These are phyloP conservation scores for Suhomyces bokatorum DNA, from an alignment of 1,139 yeast genomes.

Conservation along the genomic window DNA sequence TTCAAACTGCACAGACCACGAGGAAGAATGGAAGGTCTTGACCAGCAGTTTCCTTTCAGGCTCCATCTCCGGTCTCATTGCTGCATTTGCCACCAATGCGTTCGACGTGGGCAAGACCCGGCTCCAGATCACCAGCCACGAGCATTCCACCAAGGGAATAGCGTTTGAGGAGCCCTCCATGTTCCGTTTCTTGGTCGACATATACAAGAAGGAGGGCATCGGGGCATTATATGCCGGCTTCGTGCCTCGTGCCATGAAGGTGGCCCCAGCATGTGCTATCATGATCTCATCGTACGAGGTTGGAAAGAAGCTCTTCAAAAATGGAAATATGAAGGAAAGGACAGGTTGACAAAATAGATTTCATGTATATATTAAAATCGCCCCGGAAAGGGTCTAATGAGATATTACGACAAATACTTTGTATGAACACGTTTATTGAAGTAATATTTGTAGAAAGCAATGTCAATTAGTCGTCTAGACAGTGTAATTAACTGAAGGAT, in stretches of 20 bases:
- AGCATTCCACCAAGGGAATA: slow-evolving; percentile 18
- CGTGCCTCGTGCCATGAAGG: slow-evolving; percentile 80
- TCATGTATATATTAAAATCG: not conserved
- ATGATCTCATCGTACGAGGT: slow-evolving; percentile 96
- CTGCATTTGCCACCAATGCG: slow-evolving; percentile 88
- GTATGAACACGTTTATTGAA: too few species aligned
- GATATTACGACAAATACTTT: too few species aligned
- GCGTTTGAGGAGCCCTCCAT: slow-evolving; percentile 45
- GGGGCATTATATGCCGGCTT: slow-evolving; percentile 81
- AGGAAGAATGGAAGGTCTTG: slow-evolving; percentile 57
- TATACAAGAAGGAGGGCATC: slow-evolving; percentile 70
- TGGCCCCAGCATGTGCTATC: slow-evolving; percentile 97
- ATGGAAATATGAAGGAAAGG: slow-evolving; percentile 16
- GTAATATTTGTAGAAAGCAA: too few species aligned
- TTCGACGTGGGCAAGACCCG: slow-evolving; percentile 97
- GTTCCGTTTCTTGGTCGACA: slow-evolving; percentile 63
- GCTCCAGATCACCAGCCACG: slow-evolving; percentile 60
- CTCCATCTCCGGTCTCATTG: slow-evolving; percentile 77
- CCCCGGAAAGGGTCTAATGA: too few species aligned
- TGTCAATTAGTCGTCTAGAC: too few species aligned
- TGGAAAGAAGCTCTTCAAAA: slow-evolving; percentile 65
- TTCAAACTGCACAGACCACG: slow-evolving; percentile 25
- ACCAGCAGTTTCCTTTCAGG: slow-evolving; percentile 80
- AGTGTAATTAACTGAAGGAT: too few species aligned
- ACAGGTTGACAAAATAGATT: not conserved